Evolutionary conservation across 495 filamentous ascomycete species (phyloP).

Genomic region (Daldinia concentrica): DNA sequence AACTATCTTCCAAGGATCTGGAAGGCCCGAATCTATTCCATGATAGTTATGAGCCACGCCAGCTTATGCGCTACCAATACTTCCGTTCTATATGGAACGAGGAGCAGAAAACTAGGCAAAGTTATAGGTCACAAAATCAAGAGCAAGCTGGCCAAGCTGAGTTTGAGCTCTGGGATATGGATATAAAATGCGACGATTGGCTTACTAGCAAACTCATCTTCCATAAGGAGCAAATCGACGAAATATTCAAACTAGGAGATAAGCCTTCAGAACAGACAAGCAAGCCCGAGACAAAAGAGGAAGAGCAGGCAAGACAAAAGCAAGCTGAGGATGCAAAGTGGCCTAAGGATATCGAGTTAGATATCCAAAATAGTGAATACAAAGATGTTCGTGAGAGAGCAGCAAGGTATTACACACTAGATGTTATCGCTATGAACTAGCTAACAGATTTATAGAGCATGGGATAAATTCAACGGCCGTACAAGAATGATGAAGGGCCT

Average conservation of each 20-base stretch:
- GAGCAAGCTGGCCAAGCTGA: background rate
- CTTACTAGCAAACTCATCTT: constrained; percentile 61
- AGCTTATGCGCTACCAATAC: constrained; percentile 50
- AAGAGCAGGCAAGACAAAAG: constrained; percentile 20
- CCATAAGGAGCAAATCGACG: constrained; percentile 55
- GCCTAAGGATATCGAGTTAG: constrained; percentile 29
- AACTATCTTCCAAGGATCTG: constrained; percentile 28
- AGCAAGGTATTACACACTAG: constrained; percentile 24
- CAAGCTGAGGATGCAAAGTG: constrained; percentile 27
- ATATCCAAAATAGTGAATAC: constrained; percentile 29
- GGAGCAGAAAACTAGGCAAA: constrained; percentile 17
- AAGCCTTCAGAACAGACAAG: background rate
- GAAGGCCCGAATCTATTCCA: constrained; percentile 26
- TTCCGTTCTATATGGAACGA: constrained; percentile 47
- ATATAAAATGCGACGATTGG: constrained; percentile 51
- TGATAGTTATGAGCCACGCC: constrained; percentile 40
- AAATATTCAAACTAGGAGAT: constrained; percentile 22
- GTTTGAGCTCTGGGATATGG: constrained; percentile 28
- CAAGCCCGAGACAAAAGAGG: constrained; percentile 22
- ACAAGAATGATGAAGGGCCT: constrained; percentile 69
- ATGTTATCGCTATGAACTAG: background rate
- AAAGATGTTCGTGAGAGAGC: constrained; percentile 34
- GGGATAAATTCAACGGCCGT: constrained; percentile 63
- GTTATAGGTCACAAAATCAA: constrained; percentile 5
- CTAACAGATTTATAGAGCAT: constrained; percentile 52